phyloP scores from a whole-genome alignment of 2,329 filamentous ascomycete species.

The Beauveria australis region DNA sequence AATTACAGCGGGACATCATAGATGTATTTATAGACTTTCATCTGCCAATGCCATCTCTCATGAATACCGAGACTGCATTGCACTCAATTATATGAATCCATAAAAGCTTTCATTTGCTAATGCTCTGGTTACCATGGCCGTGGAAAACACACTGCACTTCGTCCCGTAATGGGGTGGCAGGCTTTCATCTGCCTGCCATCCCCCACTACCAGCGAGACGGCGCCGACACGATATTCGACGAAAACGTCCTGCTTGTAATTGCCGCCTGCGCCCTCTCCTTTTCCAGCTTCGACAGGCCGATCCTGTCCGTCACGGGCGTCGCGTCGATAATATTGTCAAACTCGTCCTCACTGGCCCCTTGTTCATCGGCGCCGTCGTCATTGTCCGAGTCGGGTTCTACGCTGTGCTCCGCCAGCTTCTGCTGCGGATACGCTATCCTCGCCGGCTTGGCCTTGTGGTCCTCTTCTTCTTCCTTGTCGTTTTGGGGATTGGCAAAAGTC shows the following conservation, averaged over 20 bases:
- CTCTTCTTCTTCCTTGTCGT: conserved; percentile 25
- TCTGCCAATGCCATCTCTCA: not conserved
- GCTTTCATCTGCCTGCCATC: no score
- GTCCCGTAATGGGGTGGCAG: no score
- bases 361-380: conserved; percentile 25
- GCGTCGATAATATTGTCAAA: conserved; percentile 93
- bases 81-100: no score
- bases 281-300: conserved; percentile 54
- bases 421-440: conserved; percentile 52
- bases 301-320: conserved; percentile 78
- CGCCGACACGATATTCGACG: conserved; percentile 39
- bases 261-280: conserved; percentile 44
- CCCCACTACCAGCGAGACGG: conserved; percentile 27
- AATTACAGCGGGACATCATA: not conserved
- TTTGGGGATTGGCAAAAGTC: conserved; percentile 53
- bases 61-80: no score
- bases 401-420: conserved; percentile 50
- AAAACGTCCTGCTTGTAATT: conserved; percentile 43
- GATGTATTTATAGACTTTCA: conserved; percentile 2
- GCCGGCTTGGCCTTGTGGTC: conserved; percentile 48
- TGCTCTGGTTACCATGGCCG: no score
- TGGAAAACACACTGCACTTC: no score
- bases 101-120: no score
- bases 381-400: conserved; percentile 66
- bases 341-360: conserved; percentile 59